A percentile compares a stretch with the other conserved stretches of the same genome.
Conservation (phyloP, 2,329 filamentous ascomycete species). For the Fusarium longipes region DNA sequence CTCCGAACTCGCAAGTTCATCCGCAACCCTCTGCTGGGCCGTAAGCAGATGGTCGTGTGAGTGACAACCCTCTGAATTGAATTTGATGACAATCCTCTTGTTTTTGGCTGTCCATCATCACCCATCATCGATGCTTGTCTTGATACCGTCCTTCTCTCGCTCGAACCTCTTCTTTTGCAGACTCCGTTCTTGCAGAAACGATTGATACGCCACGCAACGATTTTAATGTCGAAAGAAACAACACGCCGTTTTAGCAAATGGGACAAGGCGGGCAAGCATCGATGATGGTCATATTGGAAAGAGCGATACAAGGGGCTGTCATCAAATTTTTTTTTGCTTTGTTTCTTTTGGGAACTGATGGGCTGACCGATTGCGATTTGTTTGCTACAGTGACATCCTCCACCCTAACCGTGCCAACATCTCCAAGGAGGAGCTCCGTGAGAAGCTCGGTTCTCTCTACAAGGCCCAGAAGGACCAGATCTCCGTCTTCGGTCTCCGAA, state of each 20-base stretch:
- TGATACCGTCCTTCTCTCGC: background rate
- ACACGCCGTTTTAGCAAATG: background rate
- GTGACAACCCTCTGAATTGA: constrained; percentile 55
- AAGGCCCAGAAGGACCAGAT: constrained; percentile 98
- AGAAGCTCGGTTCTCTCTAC: constrained; percentile 95
- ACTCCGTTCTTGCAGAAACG: constrained; percentile 2
- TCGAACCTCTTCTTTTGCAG: constrained; percentile 3
- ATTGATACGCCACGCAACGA: constrained; percentile 22
- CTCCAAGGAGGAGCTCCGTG: constrained; percentile 97
- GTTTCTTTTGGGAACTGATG: constrained; percentile 32
- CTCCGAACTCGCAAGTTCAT: constrained; percentile 99
- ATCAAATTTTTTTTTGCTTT: background rate
- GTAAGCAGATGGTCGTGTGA: constrained; percentile 99
- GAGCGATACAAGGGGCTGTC: background rate
- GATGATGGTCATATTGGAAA: background rate
- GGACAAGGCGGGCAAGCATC: constrained; percentile 26
- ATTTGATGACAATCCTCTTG: constrained; percentile 11
- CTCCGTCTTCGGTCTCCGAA: constrained; percentile 97
- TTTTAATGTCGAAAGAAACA: constrained; percentile 2
- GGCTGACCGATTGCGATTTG: constrained; percentile 42
- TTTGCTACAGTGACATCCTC: constrained; percentile 88
- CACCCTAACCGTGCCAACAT: constrained; percentile 99
- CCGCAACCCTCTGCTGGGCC: constrained; percentile 97
- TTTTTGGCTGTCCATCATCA: constrained; percentile 22
- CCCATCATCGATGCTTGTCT: constrained; percentile 26